These are phyloP conservation scores for Serendipita vermifera DNA, from an alignment of 768 basidiomycete species.

Conservation along the genomic window DNA sequence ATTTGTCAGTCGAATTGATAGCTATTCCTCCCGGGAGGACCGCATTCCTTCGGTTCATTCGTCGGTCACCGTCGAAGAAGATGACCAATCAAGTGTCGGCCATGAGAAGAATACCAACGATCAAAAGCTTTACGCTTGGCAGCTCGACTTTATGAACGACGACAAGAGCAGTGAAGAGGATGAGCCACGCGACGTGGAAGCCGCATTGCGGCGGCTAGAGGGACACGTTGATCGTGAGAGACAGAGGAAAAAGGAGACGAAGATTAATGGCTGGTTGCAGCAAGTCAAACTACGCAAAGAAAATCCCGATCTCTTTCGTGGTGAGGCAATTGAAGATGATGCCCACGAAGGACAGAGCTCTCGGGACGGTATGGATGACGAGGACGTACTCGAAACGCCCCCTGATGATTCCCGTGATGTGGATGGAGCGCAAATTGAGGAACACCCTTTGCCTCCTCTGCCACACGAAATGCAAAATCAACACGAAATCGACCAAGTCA, in stretches of 20 bases:
- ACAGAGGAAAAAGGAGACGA: conserved; percentile 55
- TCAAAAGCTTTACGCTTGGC: conserved; percentile 56
- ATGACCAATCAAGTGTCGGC: background rate
- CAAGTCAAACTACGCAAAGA: conserved; percentile 45
- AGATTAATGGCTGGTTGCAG: conserved; percentile 74
- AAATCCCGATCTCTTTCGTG: background rate
- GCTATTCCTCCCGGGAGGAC: conserved; percentile 51
- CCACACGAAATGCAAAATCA: background rate
- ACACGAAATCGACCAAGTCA: conserved; percentile 3
- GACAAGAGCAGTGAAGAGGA: conserved; percentile 57
- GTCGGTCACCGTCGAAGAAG: background rate
- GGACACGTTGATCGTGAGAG: conserved; percentile 69
- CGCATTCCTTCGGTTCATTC: conserved; percentile 33
- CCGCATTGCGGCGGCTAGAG: conserved; percentile 66
- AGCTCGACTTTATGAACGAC: conserved; percentile 38
- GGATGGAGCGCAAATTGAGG: too few species aligned
- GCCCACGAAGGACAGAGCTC: conserved; percentile 12
- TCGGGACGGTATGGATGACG: conserved; percentile 7
- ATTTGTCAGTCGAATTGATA: conserved; percentile 67
- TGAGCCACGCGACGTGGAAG: conserved; percentile 60
- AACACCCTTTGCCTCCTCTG: background rate
- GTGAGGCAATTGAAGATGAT: background rate
- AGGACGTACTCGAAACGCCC: conserved; percentile 7
- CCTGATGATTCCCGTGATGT: too few species aligned
- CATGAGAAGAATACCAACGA: conserved; percentile 4